Conservation (phyloP, 164 flowering plant species). For the Chimonanthus salicifolius region DNA sequence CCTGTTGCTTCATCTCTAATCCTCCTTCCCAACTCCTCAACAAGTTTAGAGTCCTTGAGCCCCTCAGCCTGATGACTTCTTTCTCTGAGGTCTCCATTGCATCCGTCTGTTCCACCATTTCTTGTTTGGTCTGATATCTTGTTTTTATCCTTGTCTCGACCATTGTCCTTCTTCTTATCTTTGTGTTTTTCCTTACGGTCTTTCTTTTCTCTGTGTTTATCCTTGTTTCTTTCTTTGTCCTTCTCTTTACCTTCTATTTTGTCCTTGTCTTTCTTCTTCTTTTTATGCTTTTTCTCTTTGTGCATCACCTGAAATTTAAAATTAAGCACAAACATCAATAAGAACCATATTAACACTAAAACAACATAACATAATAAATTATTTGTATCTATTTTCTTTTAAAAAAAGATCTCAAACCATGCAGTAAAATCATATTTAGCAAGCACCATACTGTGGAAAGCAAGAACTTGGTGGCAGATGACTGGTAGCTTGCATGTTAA, state of each 20-base stretch:
- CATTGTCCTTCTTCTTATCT: slow-evolving; percentile 57
- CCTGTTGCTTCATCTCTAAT: slow-evolving; percentile 22
- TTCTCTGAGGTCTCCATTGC: slow-evolving; percentile 13
- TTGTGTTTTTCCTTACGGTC: slow-evolving; percentile 56
- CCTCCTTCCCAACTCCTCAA: slow-evolving; percentile 43
- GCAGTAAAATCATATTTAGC: neutral
- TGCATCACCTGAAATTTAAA: slow-evolving; percentile 54
- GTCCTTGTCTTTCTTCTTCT: slow-evolving; percentile 50
- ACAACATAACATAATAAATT: neutral
- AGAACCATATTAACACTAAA: slow-evolving; percentile 1
- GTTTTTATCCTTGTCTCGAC: slow-evolving; percentile 32
- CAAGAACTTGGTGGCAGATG: neutral
- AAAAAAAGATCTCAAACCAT: neutral
- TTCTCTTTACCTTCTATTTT: slow-evolving; percentile 37
- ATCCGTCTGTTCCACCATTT: slow-evolving; percentile 13
- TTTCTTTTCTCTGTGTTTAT: slow-evolving; percentile 54
- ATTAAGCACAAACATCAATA: slow-evolving; percentile 5
- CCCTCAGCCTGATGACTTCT: slow-evolving; percentile 11
- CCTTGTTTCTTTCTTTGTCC: slow-evolving; percentile 37
- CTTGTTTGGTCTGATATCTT: slow-evolving; percentile 20
- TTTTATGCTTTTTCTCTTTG: slow-evolving; percentile 55
- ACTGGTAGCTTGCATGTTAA: neutral
- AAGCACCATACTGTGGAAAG: neutral
- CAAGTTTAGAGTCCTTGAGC: slow-evolving; percentile 32
- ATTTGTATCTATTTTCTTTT: neutral